These are phyloP conservation scores for Pseudogymnoascus sp. DNA, from an alignment of 2,329 filamentous ascomycete genomes.

Conservation along the genomic window DNA sequence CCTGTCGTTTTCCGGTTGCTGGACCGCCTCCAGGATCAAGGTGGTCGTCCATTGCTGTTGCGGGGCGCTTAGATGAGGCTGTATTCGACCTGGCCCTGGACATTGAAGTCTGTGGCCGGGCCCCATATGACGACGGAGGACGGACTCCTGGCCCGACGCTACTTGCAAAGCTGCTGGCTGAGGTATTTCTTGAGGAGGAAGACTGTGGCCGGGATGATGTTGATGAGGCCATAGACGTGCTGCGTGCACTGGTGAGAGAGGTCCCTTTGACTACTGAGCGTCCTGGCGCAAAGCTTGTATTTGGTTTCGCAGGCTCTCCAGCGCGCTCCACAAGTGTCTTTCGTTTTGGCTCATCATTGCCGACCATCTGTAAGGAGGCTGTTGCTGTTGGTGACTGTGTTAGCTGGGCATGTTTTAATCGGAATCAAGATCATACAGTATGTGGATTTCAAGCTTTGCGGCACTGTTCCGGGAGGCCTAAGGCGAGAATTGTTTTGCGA, in stretches of 20 bases:
- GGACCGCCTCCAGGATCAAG: constrained; percentile 28
- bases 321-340: constrained; percentile 52
- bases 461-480: constrained; percentile 31
- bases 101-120: constrained; percentile 46
- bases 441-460: constrained; percentile 7
- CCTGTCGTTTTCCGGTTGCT: constrained; percentile 41
- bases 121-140: constrained; percentile 36
- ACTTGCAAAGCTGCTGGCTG: constrained; percentile 47
- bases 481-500: constrained; percentile 55
- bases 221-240: constrained; percentile 36
- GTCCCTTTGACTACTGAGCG: constrained; percentile 23
- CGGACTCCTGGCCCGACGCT: constrained; percentile 51
- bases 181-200: constrained; percentile 38
- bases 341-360: constrained; percentile 53
- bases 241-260: constrained; percentile 24
- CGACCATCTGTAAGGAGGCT: constrained; percentile 35
- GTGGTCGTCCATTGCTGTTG: constrained; percentile 34
- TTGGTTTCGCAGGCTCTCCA: constrained; percentile 23
- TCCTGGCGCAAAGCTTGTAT: constrained; percentile 6
- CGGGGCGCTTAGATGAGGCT: constrained; percentile 36
- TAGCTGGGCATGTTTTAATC: neutral
- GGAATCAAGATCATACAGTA: constrained; percentile 15
- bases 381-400: neutral
- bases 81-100: constrained; percentile 33
- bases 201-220: constrained; percentile 36